A percentile compares a stretch with the other conserved stretches of the same genome.
Conservation (phyloP, 169 alveolate genomes). For the Eimeria tenella region DNA sequence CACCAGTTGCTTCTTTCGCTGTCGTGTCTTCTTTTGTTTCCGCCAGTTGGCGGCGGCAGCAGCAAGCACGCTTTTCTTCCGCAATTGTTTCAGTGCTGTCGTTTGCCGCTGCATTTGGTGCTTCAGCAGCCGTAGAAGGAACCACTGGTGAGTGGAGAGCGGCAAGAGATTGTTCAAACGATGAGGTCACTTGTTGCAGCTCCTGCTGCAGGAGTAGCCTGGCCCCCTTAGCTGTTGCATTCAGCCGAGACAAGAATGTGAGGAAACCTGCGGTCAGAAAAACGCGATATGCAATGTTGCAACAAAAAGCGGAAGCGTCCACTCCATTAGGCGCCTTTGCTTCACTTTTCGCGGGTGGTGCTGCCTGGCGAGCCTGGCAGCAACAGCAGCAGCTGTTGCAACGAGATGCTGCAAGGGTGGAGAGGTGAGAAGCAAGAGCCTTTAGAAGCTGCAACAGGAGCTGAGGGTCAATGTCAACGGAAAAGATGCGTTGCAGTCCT, state of each 20-base stretch:
- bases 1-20: background rate
- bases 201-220: constrained; percentile 17
- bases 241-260: background rate
- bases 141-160: constrained; percentile 11
- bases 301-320: constrained; percentile 9
- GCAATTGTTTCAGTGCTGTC: background rate
- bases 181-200: background rate
- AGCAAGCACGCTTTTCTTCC: too few relatives aligned
- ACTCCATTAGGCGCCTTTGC: background rate
- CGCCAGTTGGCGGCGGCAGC: constrained; percentile 15
- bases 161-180: background rate
- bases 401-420: background rate
- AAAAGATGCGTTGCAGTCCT: constrained; percentile 4
- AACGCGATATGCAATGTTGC: constrained; percentile 13
- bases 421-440: constrained; percentile 9
- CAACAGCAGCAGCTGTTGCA: constrained; percentile 50
- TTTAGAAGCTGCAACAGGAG: constrained; percentile 9
- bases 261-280: constrained; percentile 17
- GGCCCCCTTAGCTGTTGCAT: constrained; percentile 34
- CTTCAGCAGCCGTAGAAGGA: background rate
- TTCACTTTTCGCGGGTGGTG: background rate
- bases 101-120: background rate
- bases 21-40: background rate
- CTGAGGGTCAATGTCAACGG: constrained; percentile 1
- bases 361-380: constrained; percentile 6